These are phyloP conservation scores for Phlegmacium glaucopus DNA, from an alignment of 768 basidiomycete genomes.

Conservation along the genomic window DNA sequence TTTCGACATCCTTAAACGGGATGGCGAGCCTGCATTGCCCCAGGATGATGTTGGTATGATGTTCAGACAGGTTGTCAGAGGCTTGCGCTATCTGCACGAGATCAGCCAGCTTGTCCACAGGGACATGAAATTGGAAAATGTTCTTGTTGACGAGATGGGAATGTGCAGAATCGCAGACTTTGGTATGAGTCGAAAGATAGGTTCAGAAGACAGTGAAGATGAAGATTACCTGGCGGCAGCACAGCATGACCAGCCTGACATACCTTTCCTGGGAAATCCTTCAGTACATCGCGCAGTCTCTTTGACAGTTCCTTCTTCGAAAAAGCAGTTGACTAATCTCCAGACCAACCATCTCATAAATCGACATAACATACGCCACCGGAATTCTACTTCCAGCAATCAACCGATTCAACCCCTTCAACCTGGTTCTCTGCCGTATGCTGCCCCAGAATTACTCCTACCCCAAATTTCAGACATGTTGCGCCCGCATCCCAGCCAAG, in stretches of 20 bases:
- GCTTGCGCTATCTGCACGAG: conserved; percentile 80
- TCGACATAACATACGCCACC: conserved; percentile 48
- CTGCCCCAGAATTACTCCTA: conserved; percentile 81
- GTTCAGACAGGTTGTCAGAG: conserved; percentile 83
- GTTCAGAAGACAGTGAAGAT: conserved; percentile 38
- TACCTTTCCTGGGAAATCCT: conserved; percentile 9
- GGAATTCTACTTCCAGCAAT: conserved; percentile 38
- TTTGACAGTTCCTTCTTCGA: conserved; percentile 29
- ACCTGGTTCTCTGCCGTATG: conserved; percentile 88
- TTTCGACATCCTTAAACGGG: conserved; percentile 75
- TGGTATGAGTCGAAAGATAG: conserved; percentile 71
- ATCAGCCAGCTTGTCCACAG: conserved; percentile 79
- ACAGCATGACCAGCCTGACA: conserved; percentile 17
- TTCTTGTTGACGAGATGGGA: conserved; percentile 86
- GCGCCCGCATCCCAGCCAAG: conserved; percentile 69
- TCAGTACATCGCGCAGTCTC: conserved; percentile 40
- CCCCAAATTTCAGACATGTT: conserved; percentile 43
- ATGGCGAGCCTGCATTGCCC: conserved; percentile 61
- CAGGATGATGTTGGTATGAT: conserved; percentile 82
- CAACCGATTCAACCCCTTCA: conserved; percentile 38
- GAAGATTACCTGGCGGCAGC: conserved; percentile 21
- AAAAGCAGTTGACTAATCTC: conserved; percentile 17
- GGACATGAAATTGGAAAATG: conserved; percentile 97
- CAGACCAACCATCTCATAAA: conserved; percentile 30
- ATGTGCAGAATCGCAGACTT: conserved; percentile 87